phyloP scores from a whole-genome alignment of 495 filamentous ascomycete species.

The Penicilliopsis zonata region DNA sequence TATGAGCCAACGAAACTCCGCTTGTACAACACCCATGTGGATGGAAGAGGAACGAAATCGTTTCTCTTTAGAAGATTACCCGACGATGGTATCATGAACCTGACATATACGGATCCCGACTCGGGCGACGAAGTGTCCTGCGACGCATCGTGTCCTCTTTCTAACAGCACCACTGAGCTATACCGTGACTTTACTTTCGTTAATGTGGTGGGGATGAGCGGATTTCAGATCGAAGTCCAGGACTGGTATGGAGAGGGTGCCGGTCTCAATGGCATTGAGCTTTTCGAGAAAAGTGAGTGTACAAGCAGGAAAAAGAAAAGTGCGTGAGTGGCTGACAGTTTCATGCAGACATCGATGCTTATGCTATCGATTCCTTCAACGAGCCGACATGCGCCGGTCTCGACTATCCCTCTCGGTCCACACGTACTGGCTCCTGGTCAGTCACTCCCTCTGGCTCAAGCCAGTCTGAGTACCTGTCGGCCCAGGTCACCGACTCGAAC shows the following conservation, averaged over 20 bases:
- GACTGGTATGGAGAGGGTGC: slow-evolving; percentile 79
- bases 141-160: slow-evolving; percentile 69
- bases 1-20: slow-evolving; percentile 79
- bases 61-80: slow-evolving; percentile 76
- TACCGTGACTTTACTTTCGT: slow-evolving; percentile 89
- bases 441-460: slow-evolving; percentile 47
- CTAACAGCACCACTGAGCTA: slow-evolving; percentile 44
- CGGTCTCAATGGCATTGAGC: slow-evolving; percentile 76
- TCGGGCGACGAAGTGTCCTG: slow-evolving; percentile 55
- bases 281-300: slow-evolving; percentile 62
- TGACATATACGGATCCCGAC: slow-evolving; percentile 72
- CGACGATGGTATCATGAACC: slow-evolving; percentile 88
- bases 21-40: slow-evolving; percentile 78
- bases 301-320: background rate
- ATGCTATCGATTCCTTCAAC: slow-evolving; percentile 78
- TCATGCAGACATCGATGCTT: slow-evolving; percentile 61
- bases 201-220: slow-evolving; percentile 76
- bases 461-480: slow-evolving; percentile 64
- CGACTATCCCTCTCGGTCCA: slow-evolving; percentile 50
- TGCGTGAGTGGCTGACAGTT: slow-evolving; percentile 4
- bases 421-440: slow-evolving; percentile 61
- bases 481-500: slow-evolving; percentile 44
- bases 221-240: slow-evolving; percentile 75
- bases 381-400: slow-evolving; percentile 69
- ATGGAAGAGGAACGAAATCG: slow-evolving; percentile 74